Evolutionary conservation across 768 basidiomycete species (phyloP), one percentile per base, ranked within the genome.

Genomic region (Phaeotremella skinneri): DNA sequence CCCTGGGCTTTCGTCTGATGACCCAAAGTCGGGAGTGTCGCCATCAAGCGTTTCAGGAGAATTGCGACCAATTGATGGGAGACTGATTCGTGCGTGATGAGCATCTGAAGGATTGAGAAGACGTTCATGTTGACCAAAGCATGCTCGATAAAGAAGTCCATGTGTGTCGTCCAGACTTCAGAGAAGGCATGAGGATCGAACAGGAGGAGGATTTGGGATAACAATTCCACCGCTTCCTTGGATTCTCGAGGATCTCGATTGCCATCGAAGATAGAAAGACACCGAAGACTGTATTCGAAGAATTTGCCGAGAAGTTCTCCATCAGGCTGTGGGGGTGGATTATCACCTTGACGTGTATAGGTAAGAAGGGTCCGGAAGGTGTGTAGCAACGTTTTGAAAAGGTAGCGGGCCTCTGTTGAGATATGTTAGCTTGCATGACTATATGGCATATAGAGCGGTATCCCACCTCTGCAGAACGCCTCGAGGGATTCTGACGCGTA

Each of bases 91-190:
- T 90, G 85, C 49, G 79, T 80, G 69, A 97, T 88, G 21, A 98
- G 83, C 34, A 83, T 80, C 72, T 94, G 90, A 58, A 90, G 87
- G 48, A 98, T 84, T 64, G 87, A 86, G 68, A 94, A 85, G 47
- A 96, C 82, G 58, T 85, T 79, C 20, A 87, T 84, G 50, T 91
- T 87, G 66, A 87, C 86, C 63, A 86, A 82, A 0, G 87, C 84
- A 48, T 83, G 84, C 66, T 87, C 83, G 74, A 96, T 88, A 80
- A 93, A 96, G 74, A 92, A 87, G 26, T 85, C 87, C 79, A 98
- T 88, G 74, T 91, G 88, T 73, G 85, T 86, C 32, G 89, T 91
- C 91, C 93, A 94, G 30, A 97, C 89, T 78, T 96, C 91, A 76
- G 94, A 89, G 75, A 96, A 93, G 60, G 93, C 88, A 69, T 94